These are phyloP conservation scores for Geum urbanum DNA, from an alignment of 306 rosid species.

Conservation along the genomic window DNA sequence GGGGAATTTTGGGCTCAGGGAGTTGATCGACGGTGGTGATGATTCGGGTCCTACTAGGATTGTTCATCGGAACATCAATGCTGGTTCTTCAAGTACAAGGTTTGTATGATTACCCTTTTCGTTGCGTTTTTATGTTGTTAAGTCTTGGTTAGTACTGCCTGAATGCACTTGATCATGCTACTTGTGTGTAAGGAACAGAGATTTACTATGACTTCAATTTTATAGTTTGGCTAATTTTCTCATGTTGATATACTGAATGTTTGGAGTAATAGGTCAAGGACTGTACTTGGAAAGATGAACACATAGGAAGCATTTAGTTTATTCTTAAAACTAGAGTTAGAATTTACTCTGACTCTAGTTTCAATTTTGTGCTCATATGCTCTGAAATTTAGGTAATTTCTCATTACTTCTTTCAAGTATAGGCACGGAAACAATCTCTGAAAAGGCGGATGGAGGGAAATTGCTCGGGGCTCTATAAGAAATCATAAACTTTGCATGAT, in stretches of 20 bases:
- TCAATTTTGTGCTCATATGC: no score
- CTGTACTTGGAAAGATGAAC: neutral
- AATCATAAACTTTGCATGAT: neutral
- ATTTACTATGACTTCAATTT: neutral
- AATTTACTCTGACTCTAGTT: no score
- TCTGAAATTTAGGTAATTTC: no score
- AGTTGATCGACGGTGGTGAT: constrained; percentile 51
- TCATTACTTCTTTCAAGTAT: no score
- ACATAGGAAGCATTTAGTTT: neutral
- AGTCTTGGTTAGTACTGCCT: neutral
- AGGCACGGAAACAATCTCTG: neutral
- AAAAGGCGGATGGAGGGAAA: neutral
- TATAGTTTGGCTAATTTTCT: neutral
- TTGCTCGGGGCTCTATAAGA: neutral
- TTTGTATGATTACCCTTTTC: constrained; percentile 17
- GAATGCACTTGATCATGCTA: neutral
- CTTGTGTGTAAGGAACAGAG: neutral
- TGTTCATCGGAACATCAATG: constrained; percentile 78
- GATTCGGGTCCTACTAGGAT: constrained; percentile 55
- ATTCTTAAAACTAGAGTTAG: no score
- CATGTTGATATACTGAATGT: neutral
- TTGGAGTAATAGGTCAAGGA: neutral
- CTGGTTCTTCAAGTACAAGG: constrained; percentile 68
- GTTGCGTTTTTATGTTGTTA: neutral
- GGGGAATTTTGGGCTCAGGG: constrained; percentile 63